Percentiles rank a stretch among this genome's conserved stretches.
Evolutionary conservation across 164 flowering plant species (phyloP).

Genomic region (Aristolochia contorta): DNA sequence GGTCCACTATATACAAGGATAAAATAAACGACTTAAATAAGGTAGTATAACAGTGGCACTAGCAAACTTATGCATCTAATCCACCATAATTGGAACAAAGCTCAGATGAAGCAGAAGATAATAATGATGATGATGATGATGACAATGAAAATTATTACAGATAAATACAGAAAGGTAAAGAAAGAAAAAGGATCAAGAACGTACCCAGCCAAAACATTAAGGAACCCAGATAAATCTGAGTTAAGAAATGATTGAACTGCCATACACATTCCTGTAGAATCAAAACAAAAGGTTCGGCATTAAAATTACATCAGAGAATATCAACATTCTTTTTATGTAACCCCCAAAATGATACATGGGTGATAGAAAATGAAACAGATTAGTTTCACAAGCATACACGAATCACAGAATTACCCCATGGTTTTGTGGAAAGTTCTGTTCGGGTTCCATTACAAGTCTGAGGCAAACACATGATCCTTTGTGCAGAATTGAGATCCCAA

Average conservation of each 20-base stretch:
- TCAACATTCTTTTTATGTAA: not conserved
- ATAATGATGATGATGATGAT: not conserved
- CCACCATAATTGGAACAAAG: too few species aligned
- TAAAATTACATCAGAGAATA: too few species aligned
- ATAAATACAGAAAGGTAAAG: not conserved
- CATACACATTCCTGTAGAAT: conserved; percentile 85
- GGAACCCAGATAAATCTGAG: conserved; percentile 44
- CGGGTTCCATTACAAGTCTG: conserved; percentile 21
- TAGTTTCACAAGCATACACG: not conserved
- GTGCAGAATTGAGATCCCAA: conserved; percentile 73
- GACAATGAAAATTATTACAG: not conserved
- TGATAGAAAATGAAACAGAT: not conserved
- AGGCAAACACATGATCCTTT: conserved; percentile 41
- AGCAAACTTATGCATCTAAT: too few species aligned
- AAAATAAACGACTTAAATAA: too few species aligned
- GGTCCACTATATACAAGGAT: too few species aligned
- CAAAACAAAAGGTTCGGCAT: not conserved
- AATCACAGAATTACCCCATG: conserved; percentile 40
- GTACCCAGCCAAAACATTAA: conserved; percentile 76
- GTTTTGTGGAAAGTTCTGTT: conserved; percentile 24
- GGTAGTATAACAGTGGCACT: too few species aligned
- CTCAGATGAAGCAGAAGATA: too few species aligned
- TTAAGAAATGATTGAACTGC: conserved; percentile 77
- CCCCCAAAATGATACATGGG: not conserved
- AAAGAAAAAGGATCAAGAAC: conserved; percentile 11